Conservation (phyloP, 139 green algal species). For the Picochlorum sp. region DNA sequence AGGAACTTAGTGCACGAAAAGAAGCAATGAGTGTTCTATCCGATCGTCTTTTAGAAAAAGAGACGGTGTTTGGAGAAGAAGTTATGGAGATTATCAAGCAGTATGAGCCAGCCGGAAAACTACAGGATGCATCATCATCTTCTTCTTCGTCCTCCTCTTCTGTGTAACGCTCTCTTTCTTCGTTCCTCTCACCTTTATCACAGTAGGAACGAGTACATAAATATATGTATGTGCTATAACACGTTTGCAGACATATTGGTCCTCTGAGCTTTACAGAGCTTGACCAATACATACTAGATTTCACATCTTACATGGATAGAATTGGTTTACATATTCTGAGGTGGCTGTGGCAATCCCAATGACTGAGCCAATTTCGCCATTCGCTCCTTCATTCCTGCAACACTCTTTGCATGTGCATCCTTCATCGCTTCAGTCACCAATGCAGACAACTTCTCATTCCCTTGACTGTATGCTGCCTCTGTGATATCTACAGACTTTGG, state of each 20-base stretch:
- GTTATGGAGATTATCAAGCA: constrained; percentile 30
- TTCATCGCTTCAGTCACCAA: constrained; percentile 74
- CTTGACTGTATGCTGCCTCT: constrained; percentile 63
- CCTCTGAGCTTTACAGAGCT: no score
- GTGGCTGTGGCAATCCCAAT: constrained; percentile 31
- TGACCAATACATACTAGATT: no score
- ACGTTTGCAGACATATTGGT: no score
- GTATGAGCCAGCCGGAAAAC: no score
- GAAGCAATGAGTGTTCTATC: constrained; percentile 23
- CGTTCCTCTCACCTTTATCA: no score
- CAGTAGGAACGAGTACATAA: no score
- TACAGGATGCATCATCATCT: no score
- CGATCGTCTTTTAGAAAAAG: constrained; percentile 29
- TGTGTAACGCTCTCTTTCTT: no score
- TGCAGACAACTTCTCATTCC: constrained; percentile 53
- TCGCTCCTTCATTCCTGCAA: constrained; percentile 67
- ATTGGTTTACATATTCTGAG: constrained; percentile 1
- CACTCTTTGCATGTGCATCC: constrained; percentile 80
- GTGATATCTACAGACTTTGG: constrained; percentile 78
- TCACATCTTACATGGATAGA: neutral
- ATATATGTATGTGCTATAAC: no score
- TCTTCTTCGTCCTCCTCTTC: no score
- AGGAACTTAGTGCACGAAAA: constrained; percentile 24
- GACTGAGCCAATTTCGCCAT: constrained; percentile 59
- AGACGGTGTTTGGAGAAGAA: constrained; percentile 29